Percentiles rank a stretch among this genome's conserved stretches.
These are phyloP conservation scores for Hemisphaericaspora subhashii DNA, from an alignment of 1,139 yeast genomes.

Conservation along the genomic window DNA sequence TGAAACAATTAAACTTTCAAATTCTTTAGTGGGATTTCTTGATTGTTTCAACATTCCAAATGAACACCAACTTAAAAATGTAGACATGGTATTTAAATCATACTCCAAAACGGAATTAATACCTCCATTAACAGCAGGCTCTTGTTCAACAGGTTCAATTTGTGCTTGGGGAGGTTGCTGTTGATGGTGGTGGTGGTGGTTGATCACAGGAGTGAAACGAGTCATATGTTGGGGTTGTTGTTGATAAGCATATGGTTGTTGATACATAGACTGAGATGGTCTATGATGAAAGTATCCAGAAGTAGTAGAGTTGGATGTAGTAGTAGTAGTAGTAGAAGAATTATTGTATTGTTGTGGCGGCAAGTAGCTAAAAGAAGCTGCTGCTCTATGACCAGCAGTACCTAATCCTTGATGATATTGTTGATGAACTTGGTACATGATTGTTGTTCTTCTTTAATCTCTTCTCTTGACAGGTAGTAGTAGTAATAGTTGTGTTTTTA, in stretches of 20 bases:
- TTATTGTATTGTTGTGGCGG: conserved; percentile 13
- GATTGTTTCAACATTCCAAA: conserved; percentile 57
- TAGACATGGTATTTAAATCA: conserved; percentile 73
- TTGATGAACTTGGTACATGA: conserved; percentile 17
- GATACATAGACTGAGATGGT: conserved; percentile 6
- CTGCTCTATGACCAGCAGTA: conserved; percentile 40
- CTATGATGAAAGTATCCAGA: conserved; percentile 1
- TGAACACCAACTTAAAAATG: conserved; percentile 67
- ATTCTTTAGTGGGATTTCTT: conserved; percentile 52
- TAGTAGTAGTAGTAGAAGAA: conserved; percentile 13
- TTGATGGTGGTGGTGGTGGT: conserved; percentile 14
- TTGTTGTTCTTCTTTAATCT: background rate
- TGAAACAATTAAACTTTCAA: conserved; percentile 60
- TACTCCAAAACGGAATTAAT: conserved; percentile 78
- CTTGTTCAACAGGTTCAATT: conserved; percentile 11
- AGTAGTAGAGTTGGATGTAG: conserved; percentile 11
- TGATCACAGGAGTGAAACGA: conserved; percentile 8
- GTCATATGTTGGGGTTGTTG: conserved; percentile 8
- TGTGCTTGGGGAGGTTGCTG: conserved; percentile 11
- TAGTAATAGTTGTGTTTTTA: conserved; percentile 6
- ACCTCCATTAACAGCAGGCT: conserved; percentile 57
- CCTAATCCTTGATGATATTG: conserved; percentile 31
- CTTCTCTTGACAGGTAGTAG: conserved; percentile 3
- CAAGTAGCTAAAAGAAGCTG: conserved; percentile 28
- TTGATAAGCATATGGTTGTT: conserved; percentile 11